These are phyloP conservation scores for Mortierella sp. DNA, from an alignment of 371 early-diverging fungal genomes.

Conservation along the genomic window DNA sequence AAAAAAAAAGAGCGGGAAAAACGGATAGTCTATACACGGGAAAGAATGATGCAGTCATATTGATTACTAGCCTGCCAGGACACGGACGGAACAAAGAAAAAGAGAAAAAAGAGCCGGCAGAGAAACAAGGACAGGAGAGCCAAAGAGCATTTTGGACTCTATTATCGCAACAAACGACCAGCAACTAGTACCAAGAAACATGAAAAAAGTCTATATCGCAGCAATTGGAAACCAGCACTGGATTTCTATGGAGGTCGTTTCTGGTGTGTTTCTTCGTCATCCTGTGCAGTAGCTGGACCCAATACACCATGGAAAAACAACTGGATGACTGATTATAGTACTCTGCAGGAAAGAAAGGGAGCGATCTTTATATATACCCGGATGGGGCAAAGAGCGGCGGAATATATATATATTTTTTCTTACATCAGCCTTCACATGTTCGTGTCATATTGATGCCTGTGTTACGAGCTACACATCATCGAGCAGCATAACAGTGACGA, in stretches of 20 bases:
- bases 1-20: neutral
- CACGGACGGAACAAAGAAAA: neutral
- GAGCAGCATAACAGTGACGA: too few relatives aligned
- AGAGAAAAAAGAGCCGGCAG: neutral
- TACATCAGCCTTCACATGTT: neutral
- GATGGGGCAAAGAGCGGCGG: neutral
- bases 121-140: constrained; percentile 6
- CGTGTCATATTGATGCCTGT: neutral
- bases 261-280: too few relatives aligned
- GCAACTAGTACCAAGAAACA: too few relatives aligned
- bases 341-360: constrained; percentile 18
- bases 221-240: neutral
- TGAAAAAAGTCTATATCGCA: too few relatives aligned
- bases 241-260: too few relatives aligned
- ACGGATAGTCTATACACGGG: neutral
- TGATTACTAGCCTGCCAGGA: neutral
- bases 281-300: too few relatives aligned
- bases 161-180: neutral
- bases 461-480: neutral
- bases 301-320: neutral
- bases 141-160: neutral
- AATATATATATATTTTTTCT: too few relatives aligned
- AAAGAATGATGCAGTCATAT: neutral
- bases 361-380: neutral
- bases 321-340: constrained; percentile 23